These are phyloP conservation scores for Gaeumannomyces tritici DNA, from an alignment of 2,329 filamentous ascomycete genomes.

Conservation along the genomic window DNA sequence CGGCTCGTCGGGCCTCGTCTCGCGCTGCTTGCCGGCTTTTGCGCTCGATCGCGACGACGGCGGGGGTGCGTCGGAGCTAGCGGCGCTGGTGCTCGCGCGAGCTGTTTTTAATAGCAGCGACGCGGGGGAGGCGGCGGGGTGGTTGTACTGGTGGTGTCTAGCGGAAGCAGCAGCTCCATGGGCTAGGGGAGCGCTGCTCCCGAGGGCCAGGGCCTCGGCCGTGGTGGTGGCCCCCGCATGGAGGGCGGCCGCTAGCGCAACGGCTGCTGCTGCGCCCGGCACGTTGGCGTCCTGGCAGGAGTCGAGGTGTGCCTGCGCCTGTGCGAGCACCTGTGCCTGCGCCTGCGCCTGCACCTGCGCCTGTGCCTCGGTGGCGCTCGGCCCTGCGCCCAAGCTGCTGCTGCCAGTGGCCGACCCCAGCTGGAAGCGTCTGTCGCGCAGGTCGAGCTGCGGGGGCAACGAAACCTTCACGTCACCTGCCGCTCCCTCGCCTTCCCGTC, in stretches of 20 bases:
- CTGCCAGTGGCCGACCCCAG: slow-evolving; percentile 1
- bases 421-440: slow-evolving; percentile 5
- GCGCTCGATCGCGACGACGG: no score
- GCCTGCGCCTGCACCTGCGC: no score
- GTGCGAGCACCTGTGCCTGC: no score
- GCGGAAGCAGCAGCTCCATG: background rate
- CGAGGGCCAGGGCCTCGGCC: background rate
- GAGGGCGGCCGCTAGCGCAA: no score
- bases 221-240: no score
- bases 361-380: no score
- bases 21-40: no score
- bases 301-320: no score
- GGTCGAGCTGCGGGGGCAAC: slow-evolving; percentile 5
- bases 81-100: background rate
- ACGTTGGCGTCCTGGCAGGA: no score
- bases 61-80: background rate
- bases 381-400: no score
- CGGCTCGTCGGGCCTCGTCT: no score
- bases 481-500: slow-evolving; percentile 1
- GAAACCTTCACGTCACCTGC: slow-evolving; percentile 3
- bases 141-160: background rate
- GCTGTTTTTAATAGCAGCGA: background rate
- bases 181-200: background rate
- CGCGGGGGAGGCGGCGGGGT: background rate
- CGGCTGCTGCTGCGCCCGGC: background rate